Base-by-base conservation (phyloP, 2,329 filamentous ascomycete genomes). In the Blumeria graminis region DNA sequence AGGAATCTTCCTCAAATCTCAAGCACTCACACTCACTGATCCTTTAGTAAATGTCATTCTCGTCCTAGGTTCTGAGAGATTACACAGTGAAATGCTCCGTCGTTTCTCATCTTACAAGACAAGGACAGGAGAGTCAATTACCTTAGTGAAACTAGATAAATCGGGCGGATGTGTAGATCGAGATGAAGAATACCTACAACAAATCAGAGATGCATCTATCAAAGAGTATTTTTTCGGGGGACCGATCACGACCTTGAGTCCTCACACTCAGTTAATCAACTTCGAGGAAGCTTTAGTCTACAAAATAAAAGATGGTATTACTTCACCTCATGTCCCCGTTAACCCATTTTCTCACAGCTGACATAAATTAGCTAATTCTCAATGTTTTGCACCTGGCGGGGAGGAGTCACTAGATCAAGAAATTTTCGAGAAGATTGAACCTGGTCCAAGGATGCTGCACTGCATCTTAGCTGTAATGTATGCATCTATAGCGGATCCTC, bases 171-270 rank as follows among this genome's bases (percentile, higher is more conserved):
- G 86, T 39, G 85, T 86, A 1, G 79, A 86, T 63, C 77, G 86
- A 52, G 83, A 88, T 60, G 77, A 82, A 39, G 66, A 71, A 0
- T 93, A 86, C 67, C 79, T 89, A 74, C 84, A 86, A 63, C 75
- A 80, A 14, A 70, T 78, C 5, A 77, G 84, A 48, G 85, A 93
- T 64, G 78, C 83, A 0, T 77, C 84, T 55, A 88, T 95, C 55
- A 83, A 84, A 61, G 83, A 89, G 63, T 98, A 98, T 69, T 98
- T 98, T 71, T 98, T 95, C 66, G 92, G 92, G 9, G 83, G 85
- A 60, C 70, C 76, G 1, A 81, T 79, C 59, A 77, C 84, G 57
- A 84, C 86, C 0, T 72, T 98, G 1, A 92, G 85, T 50, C 92
- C 92, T 0, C 84, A 89, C 63, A 93, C 87, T 6, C 86, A 94